Conservation (phyloP, 1,284 basidiomycete genomes). For the Ustilago trichophora region DNA sequence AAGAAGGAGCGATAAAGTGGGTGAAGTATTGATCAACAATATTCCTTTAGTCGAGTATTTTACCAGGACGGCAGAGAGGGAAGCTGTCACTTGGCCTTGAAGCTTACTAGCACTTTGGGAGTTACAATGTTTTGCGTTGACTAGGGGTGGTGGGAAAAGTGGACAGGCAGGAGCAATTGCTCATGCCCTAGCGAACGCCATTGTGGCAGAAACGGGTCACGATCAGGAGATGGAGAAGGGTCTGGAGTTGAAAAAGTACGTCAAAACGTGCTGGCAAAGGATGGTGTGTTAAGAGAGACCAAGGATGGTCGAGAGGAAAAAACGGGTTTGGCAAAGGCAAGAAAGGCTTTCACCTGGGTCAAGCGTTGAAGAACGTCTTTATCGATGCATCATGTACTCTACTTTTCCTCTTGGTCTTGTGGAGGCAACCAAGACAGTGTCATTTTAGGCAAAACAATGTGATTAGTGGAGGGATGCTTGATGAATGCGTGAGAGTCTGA, state of each 20-base stretch:
- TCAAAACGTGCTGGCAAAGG: conserved; percentile 77
- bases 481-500: no score
- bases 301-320: conserved; percentile 97
- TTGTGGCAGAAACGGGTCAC: conserved; percentile 67
- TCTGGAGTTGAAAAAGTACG: conserved; percentile 35
- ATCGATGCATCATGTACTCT: no score
- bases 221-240: conserved; percentile 52
- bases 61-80: conserved; percentile 78
- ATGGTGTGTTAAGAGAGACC: conserved; percentile 91
- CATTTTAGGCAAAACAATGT: no score
- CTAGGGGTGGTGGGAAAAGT: conserved; percentile 85
- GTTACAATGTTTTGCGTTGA: conserved; percentile 92
- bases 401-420: no score
- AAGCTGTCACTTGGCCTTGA: conserved; percentile 83
- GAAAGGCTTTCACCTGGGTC: conserved; percentile 84
- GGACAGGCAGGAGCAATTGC: conserved; percentile 91
- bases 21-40: conserved; percentile 83
- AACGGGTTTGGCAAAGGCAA: conserved; percentile 87
- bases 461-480: no score
- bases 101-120: conserved; percentile 85
- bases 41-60: conserved; percentile 82
- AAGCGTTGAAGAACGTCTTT: conserved; percentile 81
- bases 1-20: conserved; percentile 60
- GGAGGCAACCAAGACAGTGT: no score
- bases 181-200: conserved; percentile 82